Base-by-base conservation (phyloP, 768 basidiomycete species). In the Lactarius hatsudake region DNA sequence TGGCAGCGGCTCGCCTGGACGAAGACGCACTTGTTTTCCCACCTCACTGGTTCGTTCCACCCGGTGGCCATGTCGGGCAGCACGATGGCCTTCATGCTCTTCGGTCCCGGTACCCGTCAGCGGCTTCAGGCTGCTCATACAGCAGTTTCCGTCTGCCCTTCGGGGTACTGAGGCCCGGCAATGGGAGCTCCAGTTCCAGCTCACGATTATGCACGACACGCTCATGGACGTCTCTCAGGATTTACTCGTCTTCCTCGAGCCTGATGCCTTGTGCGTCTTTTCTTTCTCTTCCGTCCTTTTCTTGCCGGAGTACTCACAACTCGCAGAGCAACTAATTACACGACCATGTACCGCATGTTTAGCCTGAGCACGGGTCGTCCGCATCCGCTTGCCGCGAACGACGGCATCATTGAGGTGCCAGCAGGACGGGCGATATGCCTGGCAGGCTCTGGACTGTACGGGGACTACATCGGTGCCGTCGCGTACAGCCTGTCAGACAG, bases 111-210 rank as follows among this genome's bases (percentile, higher is more conserved):
- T n/a, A 8, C 38, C 38, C 38, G 53, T 30, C 17, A 62, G 62
- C 34, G 62, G 62, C 18, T 23, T 62, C 36, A 26, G 13, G 38
- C 10, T 62, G 38, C 26, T 62, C 51, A 28, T 62, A 5, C 62
- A 62, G 17, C 62, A 62, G 23, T 62, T 62, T 15, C 36, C 62
- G 7, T 62, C 62, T 0, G 20, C 38, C 13, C 51, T 62, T 2
- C 36, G 62, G 1, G 62, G 53, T 15, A 55, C 28, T 5, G 51
- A 55, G 4, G 10, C 42, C 5, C 53, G 36, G 5, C 51, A n/a
- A 2, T 62, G 62, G 62, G 62, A 62, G 13, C 53, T 62, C 13
- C 54, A n/a, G 53, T 62, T 62, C 28, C 62, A 62, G 38, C 26
- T 55, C 53, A 28, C 42, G 26, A 40, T 32, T 32, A 32, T 62